Conservation (phyloP, 345 rosid genomes). For the Camelina neglecta region DNA sequence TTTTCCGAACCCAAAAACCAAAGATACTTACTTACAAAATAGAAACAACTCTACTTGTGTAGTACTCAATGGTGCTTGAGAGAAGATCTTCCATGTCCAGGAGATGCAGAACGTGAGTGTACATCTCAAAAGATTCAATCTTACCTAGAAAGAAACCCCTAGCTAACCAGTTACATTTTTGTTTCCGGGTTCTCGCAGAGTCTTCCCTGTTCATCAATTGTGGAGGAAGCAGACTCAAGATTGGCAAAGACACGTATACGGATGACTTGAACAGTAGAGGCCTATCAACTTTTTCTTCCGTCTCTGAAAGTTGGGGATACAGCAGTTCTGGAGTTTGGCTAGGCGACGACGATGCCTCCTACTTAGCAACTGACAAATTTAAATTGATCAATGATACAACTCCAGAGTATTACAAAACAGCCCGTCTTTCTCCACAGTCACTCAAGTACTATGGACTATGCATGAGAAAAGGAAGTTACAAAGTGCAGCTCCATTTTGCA, state of each 20-base stretch:
- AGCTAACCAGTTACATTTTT: neutral
- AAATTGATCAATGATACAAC: slow-evolving; percentile 42
- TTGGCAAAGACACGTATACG: slow-evolving; percentile 47
- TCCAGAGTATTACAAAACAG: slow-evolving; percentile 57
- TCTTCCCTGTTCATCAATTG: slow-evolving; percentile 79
- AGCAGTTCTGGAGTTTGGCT: slow-evolving; percentile 72
- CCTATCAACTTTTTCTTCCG: slow-evolving; percentile 48
- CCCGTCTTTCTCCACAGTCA: slow-evolving; percentile 74
- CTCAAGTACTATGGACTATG: slow-evolving; percentile 87
- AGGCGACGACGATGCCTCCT: slow-evolving; percentile 2
- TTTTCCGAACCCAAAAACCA: neutral
- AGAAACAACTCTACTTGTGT: slow-evolving; percentile 24
- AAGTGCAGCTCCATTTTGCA: slow-evolving; percentile 81
- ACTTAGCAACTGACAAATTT: slow-evolving; percentile 41
- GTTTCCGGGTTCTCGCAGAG: slow-evolving; percentile 44
- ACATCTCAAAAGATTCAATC: slow-evolving; percentile 12
- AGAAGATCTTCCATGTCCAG: slow-evolving; percentile 68
- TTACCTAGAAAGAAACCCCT: neutral
- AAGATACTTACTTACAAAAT: slow-evolving; percentile 5
- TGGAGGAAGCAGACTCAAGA: slow-evolving; percentile 51
- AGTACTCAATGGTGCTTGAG: slow-evolving; percentile 71
- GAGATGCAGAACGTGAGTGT: slow-evolving; percentile 56
- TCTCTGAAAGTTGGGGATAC: slow-evolving; percentile 61
- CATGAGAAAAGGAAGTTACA: slow-evolving; percentile 64
- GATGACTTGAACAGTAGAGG: slow-evolving; percentile 56